A percentile compares a stretch with the other conserved stretches of the same genome.
Evolutionary conservation across 371 early-diverging fungal species (phyloP).

Genomic region (Rhizopus sp.): DNA sequence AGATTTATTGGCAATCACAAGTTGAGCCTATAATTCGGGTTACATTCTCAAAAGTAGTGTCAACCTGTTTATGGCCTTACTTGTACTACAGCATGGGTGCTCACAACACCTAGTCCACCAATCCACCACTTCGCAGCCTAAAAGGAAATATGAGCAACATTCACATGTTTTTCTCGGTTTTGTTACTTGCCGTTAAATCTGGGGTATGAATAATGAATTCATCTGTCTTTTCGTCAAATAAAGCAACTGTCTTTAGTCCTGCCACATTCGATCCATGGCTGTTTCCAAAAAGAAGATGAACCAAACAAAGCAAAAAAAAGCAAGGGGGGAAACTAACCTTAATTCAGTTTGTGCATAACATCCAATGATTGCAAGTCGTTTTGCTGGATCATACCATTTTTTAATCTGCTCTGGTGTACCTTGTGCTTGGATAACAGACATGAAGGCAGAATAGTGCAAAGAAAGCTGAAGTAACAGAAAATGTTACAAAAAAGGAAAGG

Average conservation of each 20-base stretch:
- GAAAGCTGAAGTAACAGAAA: slow-evolving; percentile 29
- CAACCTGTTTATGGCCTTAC: slow-evolving; percentile 5
- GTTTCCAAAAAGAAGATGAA: neutral
- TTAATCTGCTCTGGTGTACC: slow-evolving; percentile 71
- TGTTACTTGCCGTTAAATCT: slow-evolving; percentile 54
- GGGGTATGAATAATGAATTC: slow-evolving; percentile 86
- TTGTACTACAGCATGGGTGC: slow-evolving; percentile 83
- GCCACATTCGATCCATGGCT: slow-evolving; percentile 78
- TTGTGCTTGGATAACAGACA: slow-evolving; percentile 73
- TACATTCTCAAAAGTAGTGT: no score
- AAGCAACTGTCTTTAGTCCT: slow-evolving; percentile 85
- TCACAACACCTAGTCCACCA: slow-evolving; percentile 67
- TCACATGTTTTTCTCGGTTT: neutral
- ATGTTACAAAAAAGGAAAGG: neutral
- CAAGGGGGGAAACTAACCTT: slow-evolving; percentile 42
- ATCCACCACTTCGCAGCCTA: slow-evolving; percentile 90
- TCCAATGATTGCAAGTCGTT: slow-evolving; percentile 75
- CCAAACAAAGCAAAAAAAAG: neutral
- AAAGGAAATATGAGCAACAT: neutral
- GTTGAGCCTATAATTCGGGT: slow-evolving; percentile 58
- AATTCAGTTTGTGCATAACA: slow-evolving; percentile 89
- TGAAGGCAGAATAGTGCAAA: slow-evolving; percentile 65
- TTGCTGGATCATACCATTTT: slow-evolving; percentile 69
- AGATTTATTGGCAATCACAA: slow-evolving; percentile 72
- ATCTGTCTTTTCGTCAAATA: slow-evolving; percentile 72